Conservation (phyloP, 768 basidiomycete species). For the Amanita pallidorosea region DNA sequence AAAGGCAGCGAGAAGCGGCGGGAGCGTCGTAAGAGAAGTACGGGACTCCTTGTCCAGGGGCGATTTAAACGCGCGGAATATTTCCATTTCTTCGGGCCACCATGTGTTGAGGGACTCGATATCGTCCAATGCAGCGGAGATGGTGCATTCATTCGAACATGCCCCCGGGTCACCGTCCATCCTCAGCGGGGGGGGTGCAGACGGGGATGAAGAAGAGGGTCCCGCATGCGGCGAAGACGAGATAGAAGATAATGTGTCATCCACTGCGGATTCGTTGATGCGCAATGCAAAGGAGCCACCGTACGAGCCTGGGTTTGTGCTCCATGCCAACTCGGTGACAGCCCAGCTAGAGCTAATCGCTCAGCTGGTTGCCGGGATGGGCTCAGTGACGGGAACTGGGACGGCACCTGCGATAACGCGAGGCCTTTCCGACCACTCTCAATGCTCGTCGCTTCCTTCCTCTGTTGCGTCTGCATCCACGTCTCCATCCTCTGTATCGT, state of each 20-base stretch:
- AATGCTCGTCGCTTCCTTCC: neutral
- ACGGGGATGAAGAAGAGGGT: neutral
- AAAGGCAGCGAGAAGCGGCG: neutral
- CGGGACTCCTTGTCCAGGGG: neutral
- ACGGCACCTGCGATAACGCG: no score
- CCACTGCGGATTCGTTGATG: slow-evolving; percentile 23
- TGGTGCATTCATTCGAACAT: neutral
- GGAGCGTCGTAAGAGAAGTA: neutral
- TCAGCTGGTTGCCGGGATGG: slow-evolving; percentile 47
- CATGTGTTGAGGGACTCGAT: slow-evolving; percentile 1
- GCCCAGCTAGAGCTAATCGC: slow-evolving; percentile 74
- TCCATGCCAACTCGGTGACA: slow-evolving; percentile 57
- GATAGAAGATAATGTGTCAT: slow-evolving; percentile 22
- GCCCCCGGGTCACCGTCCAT: neutral
- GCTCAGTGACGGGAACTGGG: slow-evolving; percentile 17
- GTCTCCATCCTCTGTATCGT: neutral
- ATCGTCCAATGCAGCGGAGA: neutral
- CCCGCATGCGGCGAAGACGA: slow-evolving; percentile 12
- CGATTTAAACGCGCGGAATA: neutral
- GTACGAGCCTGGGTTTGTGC: slow-evolving; percentile 43
- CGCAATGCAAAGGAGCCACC: slow-evolving; percentile 37
- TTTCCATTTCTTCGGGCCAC: neutral
- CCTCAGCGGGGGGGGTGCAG: neutral
- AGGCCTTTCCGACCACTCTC: slow-evolving; percentile 4
- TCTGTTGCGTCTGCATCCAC: neutral